Base-by-base conservation (phyloP, 208 protist genomes). In the Crithidia mellificae region DNA sequence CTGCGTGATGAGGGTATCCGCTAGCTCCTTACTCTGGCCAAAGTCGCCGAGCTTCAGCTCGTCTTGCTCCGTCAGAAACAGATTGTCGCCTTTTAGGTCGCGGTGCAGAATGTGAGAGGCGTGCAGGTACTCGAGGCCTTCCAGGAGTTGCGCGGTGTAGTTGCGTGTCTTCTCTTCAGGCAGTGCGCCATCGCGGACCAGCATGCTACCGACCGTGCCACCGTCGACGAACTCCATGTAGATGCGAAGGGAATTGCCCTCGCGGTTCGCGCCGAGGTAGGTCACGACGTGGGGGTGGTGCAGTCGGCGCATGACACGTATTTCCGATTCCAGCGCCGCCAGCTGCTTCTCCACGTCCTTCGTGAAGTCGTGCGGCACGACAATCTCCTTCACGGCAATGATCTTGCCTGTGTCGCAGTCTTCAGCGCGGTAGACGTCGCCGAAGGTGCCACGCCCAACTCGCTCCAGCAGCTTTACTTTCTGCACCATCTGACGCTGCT, bases 51-150 rank as follows among this genome's bases (percentile, higher is more conserved):
- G 72, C 63, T 96, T 95, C 47, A 95, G 80, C 15, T 90, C 67
- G 41, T 72, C 75, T 46, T 92, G 78, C 41, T 91, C 75, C 24
- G 83, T 87, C 25, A 97, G 55, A 51, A 97, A 96, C 6, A 98
- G 67, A 56, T 98, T 97, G 67, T 97, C 93, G 25, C 90, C 89
- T 41, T 98, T 97, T 36, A 98, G 57, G 59, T 98, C 95, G 25
- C 94, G 81, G 58, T 98, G 95, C 20, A 97, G 68, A 65, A 98
- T 94, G 44, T 81, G 68, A 19, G 80, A 67, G 22, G 50, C 66
- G 68, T 98, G 94, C n/a, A 97, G 77, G 68, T 98, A 98, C 50
- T 88, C 77, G 5, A 98, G 70, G 25, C 92, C 94, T 30, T 78
- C 62, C 22, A 97, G 77, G 32, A 98, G 70, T 80, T 98, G 94